A percentile compares a stretch with the other conserved stretches of the same genome.
Conservation (phyloP, 1,139 yeast species). For the Lodderomyces theae region DNA sequence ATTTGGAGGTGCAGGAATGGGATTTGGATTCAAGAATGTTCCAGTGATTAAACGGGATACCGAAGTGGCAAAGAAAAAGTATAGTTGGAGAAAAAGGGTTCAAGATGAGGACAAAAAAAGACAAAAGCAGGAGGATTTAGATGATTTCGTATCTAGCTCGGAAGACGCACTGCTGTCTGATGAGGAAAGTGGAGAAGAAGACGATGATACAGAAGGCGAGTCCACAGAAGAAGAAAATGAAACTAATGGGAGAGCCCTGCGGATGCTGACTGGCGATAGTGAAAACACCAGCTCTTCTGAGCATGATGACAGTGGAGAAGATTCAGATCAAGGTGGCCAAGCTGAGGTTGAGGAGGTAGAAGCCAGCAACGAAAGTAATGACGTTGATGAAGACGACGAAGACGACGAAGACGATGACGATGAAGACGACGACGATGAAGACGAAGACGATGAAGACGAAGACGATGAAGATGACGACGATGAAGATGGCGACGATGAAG, state of each 20-base stretch:
- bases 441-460: slow-evolving; percentile 21
- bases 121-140: slow-evolving; percentile 34
- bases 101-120: slow-evolving; percentile 38
- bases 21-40: slow-evolving; percentile 67
- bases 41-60: slow-evolving; percentile 32
- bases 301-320: not conserved
- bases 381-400: slow-evolving; percentile 9
- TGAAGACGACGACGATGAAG: slow-evolving; percentile 29
- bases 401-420: not conserved
- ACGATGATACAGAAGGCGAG: slow-evolving; percentile 6
- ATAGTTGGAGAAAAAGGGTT: slow-evolving; percentile 42
- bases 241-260: slow-evolving; percentile 12
- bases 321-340: no score
- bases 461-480: slow-evolving; percentile 19
- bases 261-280: slow-evolving; percentile 31
- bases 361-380: not conserved
- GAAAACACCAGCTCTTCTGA: slow-evolving; percentile 33
- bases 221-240: slow-evolving; percentile 17
- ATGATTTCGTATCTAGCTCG: slow-evolving; percentile 33
- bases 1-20: slow-evolving; percentile 58
- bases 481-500: slow-evolving; percentile 17
- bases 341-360: no score
- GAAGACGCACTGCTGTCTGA: slow-evolving; percentile 20
- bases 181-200: slow-evolving; percentile 18
- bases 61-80: slow-evolving; percentile 32